Conservation (phyloP, 371 early-diverging fungal species). For the Dipsacomyces acuminosporus region DNA sequence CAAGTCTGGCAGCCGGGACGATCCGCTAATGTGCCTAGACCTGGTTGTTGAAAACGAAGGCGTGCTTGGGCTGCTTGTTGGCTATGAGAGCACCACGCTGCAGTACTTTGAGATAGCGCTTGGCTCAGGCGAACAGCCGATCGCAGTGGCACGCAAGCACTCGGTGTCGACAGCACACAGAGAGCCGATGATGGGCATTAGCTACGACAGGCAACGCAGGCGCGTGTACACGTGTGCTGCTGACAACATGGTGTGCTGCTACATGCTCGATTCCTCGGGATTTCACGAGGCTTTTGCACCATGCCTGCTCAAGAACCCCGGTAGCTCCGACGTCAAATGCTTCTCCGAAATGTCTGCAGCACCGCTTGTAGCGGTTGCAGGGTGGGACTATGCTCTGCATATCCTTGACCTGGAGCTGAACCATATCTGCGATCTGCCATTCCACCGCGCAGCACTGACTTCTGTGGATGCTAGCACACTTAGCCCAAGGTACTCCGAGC, state of each 20-base stretch:
- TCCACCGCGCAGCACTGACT: constrained; percentile 37
- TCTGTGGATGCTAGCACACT: constrained; percentile 25
- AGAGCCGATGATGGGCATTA: constrained; percentile 37
- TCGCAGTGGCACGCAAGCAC: background rate
- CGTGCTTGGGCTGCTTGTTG: constrained; percentile 14
- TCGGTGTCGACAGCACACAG: constrained; percentile 13
- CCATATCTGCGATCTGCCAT: constrained; percentile 3
- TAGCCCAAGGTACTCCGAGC: constrained; percentile 5
- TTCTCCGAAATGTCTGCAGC: constrained; percentile 8
- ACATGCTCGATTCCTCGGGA: background rate
- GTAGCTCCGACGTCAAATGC: constrained; percentile 25
- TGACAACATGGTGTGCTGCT: constrained; percentile 31
- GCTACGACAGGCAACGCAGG: constrained; percentile 11
- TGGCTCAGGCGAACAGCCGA: background rate
- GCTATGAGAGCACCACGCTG: constrained; percentile 34
- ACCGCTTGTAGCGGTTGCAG: constrained; percentile 20
- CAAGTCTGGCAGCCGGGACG: constrained; percentile 22
- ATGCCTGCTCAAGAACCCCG: constrained; percentile 10
- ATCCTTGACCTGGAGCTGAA: constrained; percentile 9
- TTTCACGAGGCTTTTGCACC: background rate
- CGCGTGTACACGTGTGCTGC: constrained; percentile 26
- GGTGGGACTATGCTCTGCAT: constrained; percentile 42
- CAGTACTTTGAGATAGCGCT: constrained; percentile 8
- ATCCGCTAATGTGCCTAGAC: constrained; percentile 33
- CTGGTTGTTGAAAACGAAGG: background rate